These are phyloP conservation scores for Orobanche coerulescens DNA, from an alignment of 257 asterid species.

Conservation along the genomic window DNA sequence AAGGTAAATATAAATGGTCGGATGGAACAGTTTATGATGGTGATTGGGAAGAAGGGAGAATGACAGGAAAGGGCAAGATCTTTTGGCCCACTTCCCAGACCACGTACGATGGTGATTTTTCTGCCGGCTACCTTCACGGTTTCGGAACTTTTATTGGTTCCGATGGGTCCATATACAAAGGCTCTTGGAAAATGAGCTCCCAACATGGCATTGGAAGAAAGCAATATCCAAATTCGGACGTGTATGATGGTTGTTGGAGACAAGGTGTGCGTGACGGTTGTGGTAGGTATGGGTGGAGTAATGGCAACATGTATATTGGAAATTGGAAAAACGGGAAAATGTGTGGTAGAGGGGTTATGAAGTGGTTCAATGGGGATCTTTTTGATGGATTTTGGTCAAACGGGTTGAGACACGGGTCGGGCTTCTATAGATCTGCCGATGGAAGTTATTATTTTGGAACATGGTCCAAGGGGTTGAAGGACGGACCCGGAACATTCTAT, in stretches of 20 bases:
- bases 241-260: constrained; percentile 93
- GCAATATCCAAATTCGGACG: constrained; percentile 65
- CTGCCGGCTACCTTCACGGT: constrained; percentile 80
- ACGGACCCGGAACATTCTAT: constrained; percentile 82
- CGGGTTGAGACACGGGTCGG: constrained; percentile 77
- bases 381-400: constrained; percentile 87
- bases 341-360: constrained; percentile 89
- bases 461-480: constrained; percentile 89
- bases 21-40: constrained; percentile 84
- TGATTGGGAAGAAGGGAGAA: constrained; percentile 86
- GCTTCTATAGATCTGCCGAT: constrained; percentile 64
- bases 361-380: constrained; percentile 74
- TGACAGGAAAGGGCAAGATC: constrained; percentile 86
- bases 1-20: constrained; percentile 81
- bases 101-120: constrained; percentile 80
- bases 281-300: constrained; percentile 82
- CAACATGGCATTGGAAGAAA: constrained; percentile 87
- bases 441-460: constrained; percentile 88
- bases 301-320: constrained; percentile 66
- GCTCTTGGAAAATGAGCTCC: constrained; percentile 82
- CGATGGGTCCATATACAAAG: constrained; percentile 76
- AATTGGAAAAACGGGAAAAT: constrained; percentile 76
- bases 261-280: constrained; percentile 88
- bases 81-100: constrained; percentile 63
- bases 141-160: constrained; percentile 61